Conservation (phyloP, 805 yeast species). For the Metschnikowia gelsemii region DNA sequence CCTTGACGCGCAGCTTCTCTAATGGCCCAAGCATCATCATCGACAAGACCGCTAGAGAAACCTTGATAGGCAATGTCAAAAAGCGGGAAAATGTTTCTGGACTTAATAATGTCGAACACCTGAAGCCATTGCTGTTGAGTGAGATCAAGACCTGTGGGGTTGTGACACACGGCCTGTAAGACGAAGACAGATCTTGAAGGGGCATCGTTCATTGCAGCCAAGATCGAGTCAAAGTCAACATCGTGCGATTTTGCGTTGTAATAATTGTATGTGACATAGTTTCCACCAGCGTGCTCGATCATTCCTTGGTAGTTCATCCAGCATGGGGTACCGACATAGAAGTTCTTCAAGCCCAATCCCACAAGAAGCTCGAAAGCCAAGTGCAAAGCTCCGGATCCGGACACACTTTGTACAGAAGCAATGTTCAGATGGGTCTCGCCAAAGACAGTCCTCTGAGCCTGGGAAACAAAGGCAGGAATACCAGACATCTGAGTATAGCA, state of each 20-base stretch:
- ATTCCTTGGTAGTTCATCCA: conserved; percentile 43
- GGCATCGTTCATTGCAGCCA: conserved; percentile 30
- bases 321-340: conserved; percentile 38
- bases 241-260: conserved; percentile 29
- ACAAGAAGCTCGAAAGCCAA: conserved; percentile 33
- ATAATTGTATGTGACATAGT: conserved; percentile 28
- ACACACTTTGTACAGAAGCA: conserved; percentile 39
- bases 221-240: conserved; percentile 30
- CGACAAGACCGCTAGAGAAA: conserved; percentile 32
- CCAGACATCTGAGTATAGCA: conserved; percentile 45
- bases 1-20: conserved; percentile 31
- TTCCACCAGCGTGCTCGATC: conserved; percentile 34
- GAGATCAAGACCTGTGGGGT: conserved; percentile 46
- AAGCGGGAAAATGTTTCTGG: conserved; percentile 28
- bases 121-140: conserved; percentile 37
- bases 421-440: conserved; percentile 33
- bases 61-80: conserved; percentile 47
- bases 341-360: conserved; percentile 20
- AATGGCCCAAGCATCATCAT: conserved; percentile 40
- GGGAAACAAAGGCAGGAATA: conserved; percentile 34
- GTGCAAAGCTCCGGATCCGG: conserved; percentile 45
- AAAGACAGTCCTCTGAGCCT: conserved; percentile 37
- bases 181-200: conserved; percentile 35
- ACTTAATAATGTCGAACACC: conserved; percentile 28
- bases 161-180: conserved; percentile 45